Base-by-base conservation (phyloP, 371 early-diverging fungal species). In the Lichtheimia ramosa region DNA sequence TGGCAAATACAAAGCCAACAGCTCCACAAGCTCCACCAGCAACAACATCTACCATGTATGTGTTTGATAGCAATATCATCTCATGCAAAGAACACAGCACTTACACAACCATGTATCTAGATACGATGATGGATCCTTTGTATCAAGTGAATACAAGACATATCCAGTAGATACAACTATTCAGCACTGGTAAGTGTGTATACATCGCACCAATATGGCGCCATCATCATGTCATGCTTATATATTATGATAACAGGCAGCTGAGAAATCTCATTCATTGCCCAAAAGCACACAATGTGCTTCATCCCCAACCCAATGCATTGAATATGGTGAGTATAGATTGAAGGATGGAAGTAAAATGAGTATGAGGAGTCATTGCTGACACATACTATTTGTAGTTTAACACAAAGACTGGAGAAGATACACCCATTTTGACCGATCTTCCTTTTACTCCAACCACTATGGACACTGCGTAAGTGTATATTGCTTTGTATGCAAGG, bases 401-500 rank as follows among this genome's bases (percentile, higher is more conserved):
- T 43, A 46, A 66, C 27, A 48, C 66, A 21, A 66, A 58, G 49
- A 66, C 62, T 1, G 51, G 51, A 5, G 39, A 42, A 28, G 62
- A 58, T 39, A 40, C 27, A 12, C 34, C 54, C 21, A 54, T 59
- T 13, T 54, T 54, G 40, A 28, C 56, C 28, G 62, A 66, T 51
- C 28, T 66, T 15, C 59, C 62, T 39, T 66, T 66, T 23, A 56
- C 62, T 24, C 66, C 66, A 8, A 66, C 56, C 8, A 48, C 62
- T 20, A 27, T 66, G 25, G 66, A 66, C 43, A 24, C 62, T 43
- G 56, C 57, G 66, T 66, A 62, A 52, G 54, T 51, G 20, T 34
- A n/a, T n/a, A n/a, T n/a, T n/a, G n/a, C n/a, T 34, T 34, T 34
- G 10, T 5, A 6, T 34, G 6, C 10, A 5, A 6, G 5, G 10